phyloP scores from a whole-genome alignment of 2,329 filamentous ascomycete genomes.

The Beauveria sp. region DNA sequence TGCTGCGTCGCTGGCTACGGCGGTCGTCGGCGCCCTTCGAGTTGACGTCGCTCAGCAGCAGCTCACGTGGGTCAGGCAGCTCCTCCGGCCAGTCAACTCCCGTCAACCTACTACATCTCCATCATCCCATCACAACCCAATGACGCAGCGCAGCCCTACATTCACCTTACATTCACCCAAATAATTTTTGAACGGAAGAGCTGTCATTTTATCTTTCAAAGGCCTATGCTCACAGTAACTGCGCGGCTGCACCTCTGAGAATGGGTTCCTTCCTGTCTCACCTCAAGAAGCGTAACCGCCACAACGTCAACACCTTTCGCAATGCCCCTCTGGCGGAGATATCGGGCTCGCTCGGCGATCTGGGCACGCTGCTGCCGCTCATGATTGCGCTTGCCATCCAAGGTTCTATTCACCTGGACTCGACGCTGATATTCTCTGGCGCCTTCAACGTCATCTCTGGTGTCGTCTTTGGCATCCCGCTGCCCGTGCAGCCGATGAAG shows the following conservation, averaged over 20 bases:
- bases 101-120: neutral
- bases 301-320: conserved; percentile 43
- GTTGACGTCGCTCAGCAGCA: neutral
- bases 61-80: neutral
- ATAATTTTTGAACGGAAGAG: neutral
- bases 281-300: conserved; percentile 28
- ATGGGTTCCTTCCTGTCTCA: conserved; percentile 13
- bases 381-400: conserved; percentile 79
- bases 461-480: conserved; percentile 72
- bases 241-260: conserved; percentile 1
- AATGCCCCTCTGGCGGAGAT: conserved; percentile 58
- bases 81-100: neutral
- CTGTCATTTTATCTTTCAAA: neutral
- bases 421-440: conserved; percentile 83
- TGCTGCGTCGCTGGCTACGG: neutral
- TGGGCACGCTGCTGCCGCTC: conserved; percentile 82
- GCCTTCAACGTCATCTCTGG: conserved; percentile 81
- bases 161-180: neutral
- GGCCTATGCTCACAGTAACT: neutral
- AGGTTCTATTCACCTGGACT: conserved; percentile 69
- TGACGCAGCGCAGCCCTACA: neutral
- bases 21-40: neutral
- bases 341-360: conserved; percentile 78
- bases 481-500: conserved; percentile 87
- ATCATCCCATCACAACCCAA: neutral